Evolutionary conservation across 2,329 filamentous ascomycete genomes (phyloP).

Genomic region (Diaporthe citriasiana): DNA sequence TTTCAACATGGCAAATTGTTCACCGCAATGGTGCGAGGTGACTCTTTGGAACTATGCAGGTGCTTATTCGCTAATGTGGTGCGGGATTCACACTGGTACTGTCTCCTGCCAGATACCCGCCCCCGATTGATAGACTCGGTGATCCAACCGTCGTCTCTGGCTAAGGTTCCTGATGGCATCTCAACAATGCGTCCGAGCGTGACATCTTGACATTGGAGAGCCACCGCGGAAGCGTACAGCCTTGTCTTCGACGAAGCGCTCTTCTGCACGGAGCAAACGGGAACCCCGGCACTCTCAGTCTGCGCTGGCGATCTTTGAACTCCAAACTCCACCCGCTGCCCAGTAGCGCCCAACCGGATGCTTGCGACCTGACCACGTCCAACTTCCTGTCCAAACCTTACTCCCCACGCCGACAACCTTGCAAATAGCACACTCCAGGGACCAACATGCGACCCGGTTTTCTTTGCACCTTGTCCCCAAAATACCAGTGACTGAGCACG

Average conservation of each 20-base stretch:
- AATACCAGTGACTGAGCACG: constrained; percentile 27
- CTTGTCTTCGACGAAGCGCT: constrained; percentile 2
- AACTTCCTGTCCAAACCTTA: constrained; percentile 39
- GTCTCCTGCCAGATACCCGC: background rate
- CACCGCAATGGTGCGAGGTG: constrained; percentile 20
- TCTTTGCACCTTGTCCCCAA: constrained; percentile 12
- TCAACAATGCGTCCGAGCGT: constrained; percentile 16
- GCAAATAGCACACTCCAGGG: constrained; percentile 23
- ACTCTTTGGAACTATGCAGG: background rate
- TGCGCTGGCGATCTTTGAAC: constrained; percentile 34
- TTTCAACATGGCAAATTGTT: background rate
- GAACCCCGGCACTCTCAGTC: constrained; percentile 11
- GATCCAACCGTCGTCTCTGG: constrained; percentile 16
- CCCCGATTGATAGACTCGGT: background rate
- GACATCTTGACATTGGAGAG: constrained; percentile 5
- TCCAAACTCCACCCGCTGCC: constrained; percentile 42
- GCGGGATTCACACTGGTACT: constrained; percentile 1
- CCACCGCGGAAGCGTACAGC: background rate
- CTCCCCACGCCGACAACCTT: constrained; percentile 36
- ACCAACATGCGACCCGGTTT: constrained; percentile 16
- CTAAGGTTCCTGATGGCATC: constrained; percentile 8
- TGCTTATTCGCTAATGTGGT: constrained; percentile 11
- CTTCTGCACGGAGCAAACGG: constrained; percentile 12
- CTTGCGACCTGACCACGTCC: constrained; percentile 38
- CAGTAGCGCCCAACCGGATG: constrained; percentile 39